A percentile compares a stretch with the other conserved stretches of the same genome.
Conservation (phyloP, 192 early-diverging fungal genomes). For the Umbelopsis sp. region DNA sequence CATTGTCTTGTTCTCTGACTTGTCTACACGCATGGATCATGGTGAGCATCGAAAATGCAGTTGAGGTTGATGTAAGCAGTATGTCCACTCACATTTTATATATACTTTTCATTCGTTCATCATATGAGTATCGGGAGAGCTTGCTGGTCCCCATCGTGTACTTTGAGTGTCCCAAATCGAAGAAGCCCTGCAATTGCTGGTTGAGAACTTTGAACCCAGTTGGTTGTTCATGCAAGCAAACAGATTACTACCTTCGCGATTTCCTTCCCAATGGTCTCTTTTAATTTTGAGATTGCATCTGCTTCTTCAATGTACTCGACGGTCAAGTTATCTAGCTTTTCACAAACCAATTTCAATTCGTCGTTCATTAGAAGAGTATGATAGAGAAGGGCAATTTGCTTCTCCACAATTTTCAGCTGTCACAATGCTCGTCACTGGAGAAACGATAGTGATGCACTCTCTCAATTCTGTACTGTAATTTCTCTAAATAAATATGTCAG, state of each 20-base stretch:
- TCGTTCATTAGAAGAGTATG: not conserved
- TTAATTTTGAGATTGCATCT: not conserved
- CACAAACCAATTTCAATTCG: not conserved
- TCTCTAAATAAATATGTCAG: too few species aligned
- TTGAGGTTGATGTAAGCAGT: too few species aligned
- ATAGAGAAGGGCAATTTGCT: not conserved
- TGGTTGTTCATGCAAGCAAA: not conserved
- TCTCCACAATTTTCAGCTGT: too few species aligned
- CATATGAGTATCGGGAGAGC: constrained; percentile 39
- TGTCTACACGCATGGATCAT: not conserved
- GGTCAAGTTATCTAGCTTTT: not conserved
- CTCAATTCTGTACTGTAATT: too few species aligned
- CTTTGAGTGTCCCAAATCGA: constrained; percentile 47
- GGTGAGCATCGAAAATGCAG: too few species aligned
- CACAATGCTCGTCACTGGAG: too few species aligned
- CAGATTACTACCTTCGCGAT: not conserved
- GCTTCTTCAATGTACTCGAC: not conserved
- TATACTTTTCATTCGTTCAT: constrained; percentile 46
- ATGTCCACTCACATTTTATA: constrained; percentile 34
- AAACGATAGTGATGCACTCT: too few species aligned
- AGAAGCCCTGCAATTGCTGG: constrained; percentile 29
- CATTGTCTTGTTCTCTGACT: not conserved
- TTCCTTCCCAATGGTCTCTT: not conserved
- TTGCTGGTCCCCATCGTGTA: constrained; percentile 46
- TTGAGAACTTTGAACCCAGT: not conserved